Evolutionary conservation across 1,139 yeast genomes (phyloP).

Genomic region (Saccharomyces hybrid): DNA sequence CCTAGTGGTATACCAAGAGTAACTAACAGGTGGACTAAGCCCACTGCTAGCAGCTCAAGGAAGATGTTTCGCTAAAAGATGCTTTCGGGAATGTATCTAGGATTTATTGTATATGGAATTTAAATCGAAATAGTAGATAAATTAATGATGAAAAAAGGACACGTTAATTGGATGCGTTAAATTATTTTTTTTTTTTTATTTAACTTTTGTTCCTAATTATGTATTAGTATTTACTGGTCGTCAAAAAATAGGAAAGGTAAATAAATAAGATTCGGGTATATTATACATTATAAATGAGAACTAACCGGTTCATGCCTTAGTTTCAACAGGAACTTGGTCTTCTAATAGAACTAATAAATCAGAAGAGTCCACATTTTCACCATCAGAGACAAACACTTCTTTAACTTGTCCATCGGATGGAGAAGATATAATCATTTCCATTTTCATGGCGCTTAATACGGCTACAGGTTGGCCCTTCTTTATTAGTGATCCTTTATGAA

Average conservation of each 20-base stretch:
- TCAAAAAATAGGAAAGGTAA: neutral
- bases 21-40: conserved; percentile 3
- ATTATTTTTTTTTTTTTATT: neutral
- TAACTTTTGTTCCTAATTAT: neutral
- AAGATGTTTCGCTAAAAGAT: neutral
- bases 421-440: conserved; percentile 97
- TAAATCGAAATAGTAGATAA: neutral
- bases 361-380: conserved; percentile 89
- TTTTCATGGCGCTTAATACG: conserved; percentile 95
- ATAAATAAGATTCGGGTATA: neutral
- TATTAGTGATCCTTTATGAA: conserved; percentile 75
- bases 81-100: neutral
- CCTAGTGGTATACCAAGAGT: conserved; percentile 2
- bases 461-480: conserved; percentile 95
- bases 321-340: conserved; percentile 16
- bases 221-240: neutral
- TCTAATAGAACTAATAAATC: conserved; percentile 48
- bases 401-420: conserved; percentile 79
- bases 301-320: conserved; percentile 5
- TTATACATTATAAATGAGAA: neutral
- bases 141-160: neutral
- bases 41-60: conserved; percentile 5
- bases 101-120: neutral
- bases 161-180: neutral
- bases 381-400: conserved; percentile 69